Evolutionary conservation across 73 alveolate species (phyloP).

Genomic region (Uronychia binucleata): DNA sequence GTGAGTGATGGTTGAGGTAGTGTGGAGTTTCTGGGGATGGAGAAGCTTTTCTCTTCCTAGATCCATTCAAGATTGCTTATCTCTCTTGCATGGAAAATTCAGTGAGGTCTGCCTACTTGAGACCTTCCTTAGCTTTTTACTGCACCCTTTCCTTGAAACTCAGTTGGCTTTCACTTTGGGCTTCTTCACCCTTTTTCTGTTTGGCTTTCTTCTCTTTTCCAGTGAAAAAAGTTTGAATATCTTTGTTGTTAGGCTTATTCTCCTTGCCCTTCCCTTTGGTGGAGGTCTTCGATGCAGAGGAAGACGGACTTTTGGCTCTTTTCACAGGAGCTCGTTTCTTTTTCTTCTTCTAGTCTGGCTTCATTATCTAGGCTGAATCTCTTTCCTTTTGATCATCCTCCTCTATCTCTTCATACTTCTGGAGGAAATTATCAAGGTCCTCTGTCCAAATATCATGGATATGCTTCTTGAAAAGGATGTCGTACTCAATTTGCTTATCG

Average conservation of each 20-base stretch:
- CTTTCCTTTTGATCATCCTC: constrained; percentile 71
- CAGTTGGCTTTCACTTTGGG: neutral
- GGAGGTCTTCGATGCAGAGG: neutral
- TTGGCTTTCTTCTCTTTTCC: too few species aligned
- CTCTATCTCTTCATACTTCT: constrained; percentile 62
- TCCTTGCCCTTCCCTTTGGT: neutral
- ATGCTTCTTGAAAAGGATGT: constrained; percentile 58
- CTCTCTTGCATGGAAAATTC: too few species aligned
- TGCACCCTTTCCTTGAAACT: neutral
- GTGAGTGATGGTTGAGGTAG: too few species aligned
- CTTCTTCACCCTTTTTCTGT: too few species aligned
- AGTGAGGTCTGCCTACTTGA: too few species aligned
- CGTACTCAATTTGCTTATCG: constrained; percentile 74
- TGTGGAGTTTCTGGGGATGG: too few species aligned
- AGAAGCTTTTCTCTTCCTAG: too few species aligned
- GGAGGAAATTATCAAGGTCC: constrained; percentile 80
- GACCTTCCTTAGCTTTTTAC: neutral
- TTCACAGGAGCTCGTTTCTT: constrained; percentile 1
- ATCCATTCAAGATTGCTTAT: too few species aligned
- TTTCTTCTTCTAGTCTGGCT: constrained; percentile 54
- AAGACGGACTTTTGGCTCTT: too few species aligned
- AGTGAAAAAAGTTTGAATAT: neutral
- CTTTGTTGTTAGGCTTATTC: neutral
- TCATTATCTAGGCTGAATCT: neutral
- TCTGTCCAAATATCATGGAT: constrained; percentile 87